Conservation (phyloP, 1,284 basidiomycete genomes). For the Thecaphora thlaspeos region DNA sequence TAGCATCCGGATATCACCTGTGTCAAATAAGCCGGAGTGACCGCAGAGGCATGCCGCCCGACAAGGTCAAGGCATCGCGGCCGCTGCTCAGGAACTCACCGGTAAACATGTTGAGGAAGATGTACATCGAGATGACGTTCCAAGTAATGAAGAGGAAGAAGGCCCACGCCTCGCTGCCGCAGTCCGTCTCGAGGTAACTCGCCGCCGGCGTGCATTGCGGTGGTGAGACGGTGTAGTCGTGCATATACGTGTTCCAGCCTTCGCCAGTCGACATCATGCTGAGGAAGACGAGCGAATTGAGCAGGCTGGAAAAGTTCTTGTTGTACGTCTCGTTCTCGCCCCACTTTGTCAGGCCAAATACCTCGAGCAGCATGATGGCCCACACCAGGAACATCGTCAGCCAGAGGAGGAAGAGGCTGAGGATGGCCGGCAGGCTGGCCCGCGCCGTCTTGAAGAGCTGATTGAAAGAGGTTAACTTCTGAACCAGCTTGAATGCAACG, state of each 20-base stretch:
- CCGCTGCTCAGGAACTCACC: no score
- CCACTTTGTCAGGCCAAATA: slow-evolving; percentile 91
- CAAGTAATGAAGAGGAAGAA: slow-evolving; percentile 88
- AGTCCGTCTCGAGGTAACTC: slow-evolving; percentile 75
- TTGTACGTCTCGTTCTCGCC: slow-evolving; percentile 68
- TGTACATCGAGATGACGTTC: slow-evolving; percentile 87
- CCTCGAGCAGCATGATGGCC: slow-evolving; percentile 83
- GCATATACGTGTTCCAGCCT: slow-evolving; percentile 57
- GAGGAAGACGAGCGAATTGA: slow-evolving; percentile 80
- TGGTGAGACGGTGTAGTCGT: slow-evolving; percentile 64
- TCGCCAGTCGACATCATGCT: slow-evolving; percentile 63
- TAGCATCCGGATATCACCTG: no score
- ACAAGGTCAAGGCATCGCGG: no score
- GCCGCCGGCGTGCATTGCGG: slow-evolving; percentile 73
- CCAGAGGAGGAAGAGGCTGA: slow-evolving; percentile 86
- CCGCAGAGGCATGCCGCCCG: no score
- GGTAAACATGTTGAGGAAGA: slow-evolving; percentile 72
- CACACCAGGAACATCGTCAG: slow-evolving; percentile 88
- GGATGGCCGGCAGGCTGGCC: slow-evolving; percentile 81
- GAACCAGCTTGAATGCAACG: slow-evolving; percentile 90
- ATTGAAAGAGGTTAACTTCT: slow-evolving; percentile 83
- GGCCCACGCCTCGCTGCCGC: slow-evolving; percentile 82
- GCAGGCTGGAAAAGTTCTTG: slow-evolving; percentile 80
- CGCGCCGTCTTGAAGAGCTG: slow-evolving; percentile 95
- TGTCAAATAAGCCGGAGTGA: no score